Conservation (phyloP, 495 filamentous ascomycete species). For the Hapsidospora chrysogenum region DNA sequence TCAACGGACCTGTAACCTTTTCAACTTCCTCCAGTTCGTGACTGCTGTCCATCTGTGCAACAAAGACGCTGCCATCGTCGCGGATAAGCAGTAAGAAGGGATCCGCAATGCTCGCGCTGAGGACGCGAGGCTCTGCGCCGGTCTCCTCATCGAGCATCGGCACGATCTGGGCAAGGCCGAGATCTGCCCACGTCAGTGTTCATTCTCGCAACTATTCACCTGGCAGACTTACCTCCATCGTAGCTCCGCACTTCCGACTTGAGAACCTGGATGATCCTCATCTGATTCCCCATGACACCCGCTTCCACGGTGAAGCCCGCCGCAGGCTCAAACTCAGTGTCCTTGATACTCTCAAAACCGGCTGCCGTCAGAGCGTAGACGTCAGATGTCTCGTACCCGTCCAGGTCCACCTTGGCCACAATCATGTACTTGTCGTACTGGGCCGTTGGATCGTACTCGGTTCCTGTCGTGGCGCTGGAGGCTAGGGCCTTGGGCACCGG, state of each 20-base stretch:
- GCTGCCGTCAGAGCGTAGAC: constrained; percentile 45
- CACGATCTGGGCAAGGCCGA: constrained; percentile 75
- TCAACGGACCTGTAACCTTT: constrained; percentile 30
- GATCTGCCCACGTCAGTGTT: constrained; percentile 34
- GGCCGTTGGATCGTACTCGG: constrained; percentile 30
- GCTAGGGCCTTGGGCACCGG: constrained; percentile 36
- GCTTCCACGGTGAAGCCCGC: constrained; percentile 70
- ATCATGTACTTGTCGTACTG: constrained; percentile 56
- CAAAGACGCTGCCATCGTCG: constrained; percentile 59
- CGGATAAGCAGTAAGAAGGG: constrained; percentile 75
- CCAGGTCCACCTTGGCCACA: constrained; percentile 41
- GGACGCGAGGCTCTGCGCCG: constrained; percentile 53
- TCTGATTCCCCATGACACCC: constrained; percentile 54
- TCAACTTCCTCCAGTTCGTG: constrained; percentile 78
- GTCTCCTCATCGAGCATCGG: constrained; percentile 79
- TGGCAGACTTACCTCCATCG: constrained; percentile 52
- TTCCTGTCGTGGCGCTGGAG: constrained; percentile 23
- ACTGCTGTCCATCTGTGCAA: constrained; percentile 59
- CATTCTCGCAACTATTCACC: neutral
- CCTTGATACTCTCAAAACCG: constrained; percentile 45
- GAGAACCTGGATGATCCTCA: constrained; percentile 68
- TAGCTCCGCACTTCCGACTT: constrained; percentile 73
- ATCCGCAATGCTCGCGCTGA: constrained; percentile 72
- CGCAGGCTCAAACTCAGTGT: constrained; percentile 78
- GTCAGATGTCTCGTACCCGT: constrained; percentile 37